phyloP scores from a whole-genome alignment of 2,329 filamentous ascomycete genomes.

The Septoria petroselini region DNA sequence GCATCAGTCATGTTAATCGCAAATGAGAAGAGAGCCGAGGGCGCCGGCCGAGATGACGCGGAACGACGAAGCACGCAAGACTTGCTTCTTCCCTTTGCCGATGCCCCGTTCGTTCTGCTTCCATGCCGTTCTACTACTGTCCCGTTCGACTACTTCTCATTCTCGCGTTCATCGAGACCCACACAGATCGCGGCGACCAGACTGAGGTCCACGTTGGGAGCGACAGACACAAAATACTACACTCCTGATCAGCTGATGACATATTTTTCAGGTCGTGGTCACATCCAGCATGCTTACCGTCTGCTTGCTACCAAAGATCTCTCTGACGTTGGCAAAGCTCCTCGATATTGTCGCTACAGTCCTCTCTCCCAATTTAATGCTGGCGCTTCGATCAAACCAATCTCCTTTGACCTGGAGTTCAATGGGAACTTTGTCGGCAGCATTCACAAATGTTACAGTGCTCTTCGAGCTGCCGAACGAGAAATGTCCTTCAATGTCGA shows the following conservation, averaged over 20 bases:
- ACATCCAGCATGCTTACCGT: constrained; percentile 41
- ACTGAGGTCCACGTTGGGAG: constrained; percentile 63
- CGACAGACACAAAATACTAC: constrained; percentile 59
- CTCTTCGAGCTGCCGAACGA: constrained; percentile 53
- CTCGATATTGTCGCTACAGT: constrained; percentile 59
- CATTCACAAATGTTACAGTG: constrained; percentile 56
- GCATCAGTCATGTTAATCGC: neutral
- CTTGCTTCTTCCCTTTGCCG: constrained; percentile 4
- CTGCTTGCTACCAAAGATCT: constrained; percentile 60
- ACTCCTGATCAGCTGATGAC: constrained; percentile 5
- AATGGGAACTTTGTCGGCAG: constrained; percentile 44
- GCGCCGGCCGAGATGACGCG: too few relatives aligned
- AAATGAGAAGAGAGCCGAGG: constrained; percentile 2
- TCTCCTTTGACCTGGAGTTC: constrained; percentile 59
- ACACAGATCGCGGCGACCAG: constrained; percentile 66
- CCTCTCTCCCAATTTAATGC: constrained; percentile 53
- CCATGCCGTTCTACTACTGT: neutral
- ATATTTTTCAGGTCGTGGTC: too few relatives aligned
- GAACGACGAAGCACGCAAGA: constrained; percentile 9
- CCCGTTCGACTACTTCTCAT: constrained; percentile 38
- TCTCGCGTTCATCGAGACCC: constrained; percentile 64
- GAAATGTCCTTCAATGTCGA: constrained; percentile 50
- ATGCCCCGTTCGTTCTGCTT: neutral
- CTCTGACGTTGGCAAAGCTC: constrained; percentile 55
- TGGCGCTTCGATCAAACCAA: constrained; percentile 57